Evolutionary conservation across 2,329 filamentous ascomycete species (phyloP), one percentile per base, ranked within the genome.

Genomic region (Coniochaeta ligniaria): DNA sequence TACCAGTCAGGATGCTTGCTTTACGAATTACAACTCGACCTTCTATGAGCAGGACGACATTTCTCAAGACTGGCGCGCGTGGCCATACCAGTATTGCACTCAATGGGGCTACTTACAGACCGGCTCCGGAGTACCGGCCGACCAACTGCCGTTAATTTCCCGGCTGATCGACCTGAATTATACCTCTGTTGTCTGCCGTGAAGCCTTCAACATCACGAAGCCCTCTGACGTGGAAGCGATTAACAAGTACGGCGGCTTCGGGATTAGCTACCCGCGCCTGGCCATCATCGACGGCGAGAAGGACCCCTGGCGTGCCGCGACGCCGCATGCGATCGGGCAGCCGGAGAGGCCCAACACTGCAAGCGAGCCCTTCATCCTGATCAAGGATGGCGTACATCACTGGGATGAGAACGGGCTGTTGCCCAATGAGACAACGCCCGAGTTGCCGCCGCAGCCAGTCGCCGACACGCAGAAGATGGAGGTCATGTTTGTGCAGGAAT

Each of bases 41-140:
- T 74, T 73, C 58, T 76, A 76, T 61, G 61, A 63, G 33, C 67
- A 69, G 22, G 70, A 74, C 61, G 69, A 72, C 60, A 73, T 77
- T 57, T 61, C 69, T 6, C 75, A 78, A 61, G 70, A 68, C 58
- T 82, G 69, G 68, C 74, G 80, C 0, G 71, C 76, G 26, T 84
- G 82, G 82, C 66, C 72, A 0, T 84, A 80, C 66, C 82, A 84
- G 63, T 80, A 78, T 43, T 84, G 82, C 73, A 83, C 80, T 6
- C 77, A 84, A 80, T 95, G 90, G 90, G 91, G 91, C 11, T 95
- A 85, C 73, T 84, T 93, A 57, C 83, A 88, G 65, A 91, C 89
- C 0, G 91, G 91, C 56, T 87, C 84, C 5, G 84, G 86, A 28
- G 85, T 87, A 0, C 91, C 91, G 0, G 67, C 75, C 0, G 76